Evolutionary conservation across 2,329 filamentous ascomycete species (phyloP).

Genomic region (Pseudonectria buxi): DNA sequence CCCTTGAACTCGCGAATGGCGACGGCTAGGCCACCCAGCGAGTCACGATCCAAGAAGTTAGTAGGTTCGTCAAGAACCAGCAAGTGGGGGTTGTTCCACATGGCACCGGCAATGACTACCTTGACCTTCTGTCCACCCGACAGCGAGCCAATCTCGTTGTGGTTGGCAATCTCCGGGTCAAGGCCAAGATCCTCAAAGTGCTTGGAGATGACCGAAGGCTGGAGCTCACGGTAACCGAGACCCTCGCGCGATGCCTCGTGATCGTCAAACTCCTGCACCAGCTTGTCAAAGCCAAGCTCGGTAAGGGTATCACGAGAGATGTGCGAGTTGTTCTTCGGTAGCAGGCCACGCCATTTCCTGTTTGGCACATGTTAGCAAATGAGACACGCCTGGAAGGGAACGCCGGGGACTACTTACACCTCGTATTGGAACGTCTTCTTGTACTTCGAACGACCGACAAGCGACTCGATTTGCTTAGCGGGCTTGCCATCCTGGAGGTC

Average conservation of each 20-base stretch:
- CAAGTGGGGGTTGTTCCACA: slow-evolving; percentile 99
- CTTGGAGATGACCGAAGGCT: slow-evolving; percentile 90
- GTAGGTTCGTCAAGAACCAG: slow-evolving; percentile 97
- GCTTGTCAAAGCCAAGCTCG: slow-evolving; percentile 81
- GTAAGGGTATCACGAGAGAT: slow-evolving; percentile 87
- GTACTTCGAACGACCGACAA: slow-evolving; percentile 96
- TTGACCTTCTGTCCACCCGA: slow-evolving; percentile 99
- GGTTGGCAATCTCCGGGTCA: slow-evolving; percentile 96
- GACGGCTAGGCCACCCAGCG: slow-evolving; percentile 90
- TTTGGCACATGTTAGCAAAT: slow-evolving; percentile 20
- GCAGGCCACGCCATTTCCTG: slow-evolving; percentile 78
- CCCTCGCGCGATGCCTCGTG: slow-evolving; percentile 98
- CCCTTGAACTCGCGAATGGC: slow-evolving; percentile 98
- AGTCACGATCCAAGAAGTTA: slow-evolving; percentile 98
- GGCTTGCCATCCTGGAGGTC: slow-evolving; percentile 80
- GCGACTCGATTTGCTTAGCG: slow-evolving; percentile 68
- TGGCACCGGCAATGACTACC: slow-evolving; percentile 89
- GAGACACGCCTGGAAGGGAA: neutral
- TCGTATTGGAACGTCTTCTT: slow-evolving; percentile 99
- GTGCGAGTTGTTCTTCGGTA: slow-evolving; percentile 90
- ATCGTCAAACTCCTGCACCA: slow-evolving; percentile 97
- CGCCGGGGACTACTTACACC: slow-evolving; percentile 51
- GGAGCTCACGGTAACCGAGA: slow-evolving; percentile 88
- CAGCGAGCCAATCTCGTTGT: slow-evolving; percentile 94
- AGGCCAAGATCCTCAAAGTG: slow-evolving; percentile 97